Percentiles rank a stretch among this genome's conserved stretches.
Evolutionary conservation across 352 stramenopile species (phyloP).

Genomic region (Phytophthora quininea): DNA sequence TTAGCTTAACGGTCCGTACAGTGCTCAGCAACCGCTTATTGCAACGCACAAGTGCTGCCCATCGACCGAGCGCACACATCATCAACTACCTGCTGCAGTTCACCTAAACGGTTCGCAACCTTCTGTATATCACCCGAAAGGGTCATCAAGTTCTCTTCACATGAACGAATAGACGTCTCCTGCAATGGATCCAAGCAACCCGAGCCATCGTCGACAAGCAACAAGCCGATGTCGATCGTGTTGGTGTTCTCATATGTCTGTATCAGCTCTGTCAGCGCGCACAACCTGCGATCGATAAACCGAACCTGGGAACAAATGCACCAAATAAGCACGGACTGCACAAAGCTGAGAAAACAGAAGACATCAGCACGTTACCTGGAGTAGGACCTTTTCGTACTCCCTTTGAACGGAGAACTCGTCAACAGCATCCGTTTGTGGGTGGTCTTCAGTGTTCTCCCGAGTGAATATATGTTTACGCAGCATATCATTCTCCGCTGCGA

Average conservation of each 20-base stretch:
- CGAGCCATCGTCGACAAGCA: conserved; percentile 16
- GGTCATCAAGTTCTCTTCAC: conserved; percentile 11
- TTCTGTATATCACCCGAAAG: conserved; percentile 28
- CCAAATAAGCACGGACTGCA: not conserved
- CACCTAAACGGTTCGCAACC: conserved; percentile 21
- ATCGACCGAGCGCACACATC: conserved; percentile 47
- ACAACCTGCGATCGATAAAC: conserved; percentile 32
- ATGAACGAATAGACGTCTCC: conserved; percentile 15
- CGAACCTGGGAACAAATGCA: conserved; percentile 24
- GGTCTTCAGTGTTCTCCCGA: conserved; percentile 1
- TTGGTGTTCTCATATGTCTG: conserved; percentile 41
- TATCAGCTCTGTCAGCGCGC: conserved; percentile 38
- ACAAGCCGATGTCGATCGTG: conserved; percentile 38
- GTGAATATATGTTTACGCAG: conserved; percentile 22
- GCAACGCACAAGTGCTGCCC: conserved; percentile 47
- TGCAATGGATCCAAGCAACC: conserved; percentile 6
- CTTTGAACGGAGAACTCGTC: conserved; percentile 16
- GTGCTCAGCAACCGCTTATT: conserved; percentile 25
- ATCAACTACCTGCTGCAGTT: conserved; percentile 48
- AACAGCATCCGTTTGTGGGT: not conserved
- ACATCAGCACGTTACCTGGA: conserved; percentile 24
- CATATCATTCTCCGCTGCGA: conserved; percentile 25
- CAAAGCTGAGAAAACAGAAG: conserved; percentile 3
- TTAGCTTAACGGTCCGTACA: no score
- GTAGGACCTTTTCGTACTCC: conserved; percentile 21